Percentiles rank a stretch among this genome's conserved stretches.
Evolutionary conservation across 495 filamentous ascomycete species (phyloP).

Genomic region (Penicillium atrosanguineum): DNA sequence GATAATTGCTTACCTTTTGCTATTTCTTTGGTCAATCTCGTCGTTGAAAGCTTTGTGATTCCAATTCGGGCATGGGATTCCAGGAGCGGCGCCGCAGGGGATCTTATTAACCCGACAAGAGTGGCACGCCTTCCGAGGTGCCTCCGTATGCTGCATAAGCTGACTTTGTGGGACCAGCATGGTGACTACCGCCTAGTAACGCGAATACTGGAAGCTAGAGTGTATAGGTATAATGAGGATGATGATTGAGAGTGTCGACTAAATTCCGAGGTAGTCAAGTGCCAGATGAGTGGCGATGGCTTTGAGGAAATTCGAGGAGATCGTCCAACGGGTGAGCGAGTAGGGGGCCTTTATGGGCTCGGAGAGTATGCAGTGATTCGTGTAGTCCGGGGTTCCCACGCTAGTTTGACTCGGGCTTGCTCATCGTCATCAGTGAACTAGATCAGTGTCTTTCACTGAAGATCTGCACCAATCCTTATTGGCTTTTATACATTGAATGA

Average conservation of each 20-base stretch:
- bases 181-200: background rate
- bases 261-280: background rate
- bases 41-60: slow-evolving; percentile 5
- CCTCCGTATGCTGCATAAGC: background rate
- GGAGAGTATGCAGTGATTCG: background rate
- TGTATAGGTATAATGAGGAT: background rate
- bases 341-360: background rate
- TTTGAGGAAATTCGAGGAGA: background rate
- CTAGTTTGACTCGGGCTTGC: background rate
- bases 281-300: background rate
- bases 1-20: background rate
- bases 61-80: slow-evolving; percentile 14
- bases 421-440: background rate
- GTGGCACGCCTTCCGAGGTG: slow-evolving; percentile 9
- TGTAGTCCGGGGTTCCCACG: slow-evolving; percentile 4
- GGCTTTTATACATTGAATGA: background rate
- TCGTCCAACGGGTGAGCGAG: background rate
- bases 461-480: background rate
- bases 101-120: slow-evolving; percentile 12
- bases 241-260: background rate
- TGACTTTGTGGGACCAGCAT: background rate
- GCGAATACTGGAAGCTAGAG: background rate
- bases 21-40: slow-evolving; percentile 2
- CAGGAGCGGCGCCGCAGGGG: slow-evolving; percentile 8
- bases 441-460: background rate